Conservation (phyloP, 305 asterid genomes). For the Solanum hybrid region DNA sequence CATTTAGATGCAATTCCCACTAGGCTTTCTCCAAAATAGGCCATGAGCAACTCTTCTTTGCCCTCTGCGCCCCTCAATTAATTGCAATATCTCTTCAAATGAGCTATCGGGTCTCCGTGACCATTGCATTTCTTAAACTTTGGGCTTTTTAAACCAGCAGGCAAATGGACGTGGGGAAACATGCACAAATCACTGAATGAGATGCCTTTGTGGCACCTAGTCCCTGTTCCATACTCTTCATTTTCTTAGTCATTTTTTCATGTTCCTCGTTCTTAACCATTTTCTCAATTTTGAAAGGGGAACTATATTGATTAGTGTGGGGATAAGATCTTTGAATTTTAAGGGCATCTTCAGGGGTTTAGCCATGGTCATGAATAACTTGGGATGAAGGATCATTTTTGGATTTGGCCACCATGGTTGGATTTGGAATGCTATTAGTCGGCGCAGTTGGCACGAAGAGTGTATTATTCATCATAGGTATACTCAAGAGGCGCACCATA, state of each 20-base stretch:
- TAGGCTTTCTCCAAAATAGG: background rate
- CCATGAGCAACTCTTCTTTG: background rate
- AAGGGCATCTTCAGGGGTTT: background rate
- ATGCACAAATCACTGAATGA: no score
- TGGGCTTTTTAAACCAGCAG: no score
- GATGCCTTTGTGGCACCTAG: background rate
- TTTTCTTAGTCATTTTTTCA: background rate
- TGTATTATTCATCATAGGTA: background rate
- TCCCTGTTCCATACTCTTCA: background rate
- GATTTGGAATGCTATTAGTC: background rate
- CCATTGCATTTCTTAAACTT: background rate
- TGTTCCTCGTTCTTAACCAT: background rate
- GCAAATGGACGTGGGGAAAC: background rate
- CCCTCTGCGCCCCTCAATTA: background rate
- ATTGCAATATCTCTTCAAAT: background rate
- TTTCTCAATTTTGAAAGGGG: no score
- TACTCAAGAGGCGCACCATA: background rate
- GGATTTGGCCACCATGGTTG: no score
- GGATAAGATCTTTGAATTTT: background rate
- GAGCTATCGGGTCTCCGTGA: background rate
- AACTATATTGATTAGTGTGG: background rate
- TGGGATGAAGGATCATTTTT: background rate
- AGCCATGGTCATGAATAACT: background rate
- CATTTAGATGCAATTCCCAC: background rate
- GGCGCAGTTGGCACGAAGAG: background rate